Percentiles rank a stretch among this genome's conserved stretches.
Conservation (phyloP, 305 asterid genomes). For the Ruellia speciosa region DNA sequence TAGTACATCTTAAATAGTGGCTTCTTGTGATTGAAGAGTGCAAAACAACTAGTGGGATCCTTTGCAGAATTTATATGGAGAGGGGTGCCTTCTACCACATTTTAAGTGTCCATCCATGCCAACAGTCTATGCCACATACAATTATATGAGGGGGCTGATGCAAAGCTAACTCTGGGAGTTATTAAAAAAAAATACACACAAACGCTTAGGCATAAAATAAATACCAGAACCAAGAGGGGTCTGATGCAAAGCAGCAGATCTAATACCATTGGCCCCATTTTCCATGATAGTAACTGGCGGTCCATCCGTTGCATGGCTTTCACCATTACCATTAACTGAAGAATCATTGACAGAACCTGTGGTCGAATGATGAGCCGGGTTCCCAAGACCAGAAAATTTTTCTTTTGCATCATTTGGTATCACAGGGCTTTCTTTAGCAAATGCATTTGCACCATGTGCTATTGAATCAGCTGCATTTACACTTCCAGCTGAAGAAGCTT, state of each 20-base stretch:
- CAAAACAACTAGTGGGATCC: neutral
- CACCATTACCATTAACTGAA: constrained; percentile 40
- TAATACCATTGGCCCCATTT: constrained; percentile 60
- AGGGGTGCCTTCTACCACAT: neutral
- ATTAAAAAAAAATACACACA: neutral
- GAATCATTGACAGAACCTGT: constrained; percentile 40
- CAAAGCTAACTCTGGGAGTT: neutral
- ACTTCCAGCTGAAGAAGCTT: constrained; percentile 24
- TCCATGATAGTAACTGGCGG: constrained; percentile 31
- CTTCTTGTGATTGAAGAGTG: no score
- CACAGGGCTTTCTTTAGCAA: constrained; percentile 12
- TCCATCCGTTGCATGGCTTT: constrained; percentile 33
- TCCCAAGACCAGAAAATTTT: constrained; percentile 30
- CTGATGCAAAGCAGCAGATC: constrained; percentile 54
- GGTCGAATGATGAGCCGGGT: constrained; percentile 34
- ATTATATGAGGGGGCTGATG: neutral
- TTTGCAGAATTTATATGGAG: neutral
- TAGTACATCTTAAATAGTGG: no score
- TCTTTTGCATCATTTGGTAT: constrained; percentile 30
- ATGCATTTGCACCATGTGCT: constrained; percentile 23
- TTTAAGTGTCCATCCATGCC: constrained; percentile 1
- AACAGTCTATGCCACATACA: constrained; percentile 2
- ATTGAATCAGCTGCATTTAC: constrained; percentile 25
- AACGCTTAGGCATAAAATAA: constrained; percentile 13
- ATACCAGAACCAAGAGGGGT: constrained; percentile 65